A percentile compares a stretch with the other conserved stretches of the same genome.
These are phyloP conservation scores for Neonectria neomacrospora DNA, from an alignment of 2,329 filamentous ascomycete genomes.

Conservation along the genomic window DNA sequence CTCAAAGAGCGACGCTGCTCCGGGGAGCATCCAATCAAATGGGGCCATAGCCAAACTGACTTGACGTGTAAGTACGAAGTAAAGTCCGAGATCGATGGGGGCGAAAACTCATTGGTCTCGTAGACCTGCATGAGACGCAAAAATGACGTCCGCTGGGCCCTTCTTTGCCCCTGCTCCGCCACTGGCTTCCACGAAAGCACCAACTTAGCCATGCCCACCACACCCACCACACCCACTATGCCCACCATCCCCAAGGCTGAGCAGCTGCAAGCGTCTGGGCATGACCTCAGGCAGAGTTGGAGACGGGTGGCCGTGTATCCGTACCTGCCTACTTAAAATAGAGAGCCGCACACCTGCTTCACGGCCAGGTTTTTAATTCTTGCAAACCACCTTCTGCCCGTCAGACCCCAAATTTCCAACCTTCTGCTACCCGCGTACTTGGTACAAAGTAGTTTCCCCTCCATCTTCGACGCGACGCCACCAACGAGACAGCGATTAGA, in stretches of 20 bases:
- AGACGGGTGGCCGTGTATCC: neutral
- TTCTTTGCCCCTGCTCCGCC: conserved; percentile 7
- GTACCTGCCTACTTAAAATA: conserved; percentile 13
- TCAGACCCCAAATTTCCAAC: neutral
- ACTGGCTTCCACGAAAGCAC: conserved; percentile 6
- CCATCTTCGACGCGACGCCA: neutral
- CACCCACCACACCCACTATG: conserved; percentile 2
- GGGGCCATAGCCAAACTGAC: too few species aligned
- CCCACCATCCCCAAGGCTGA: conserved; percentile 21
- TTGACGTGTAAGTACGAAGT: neutral
- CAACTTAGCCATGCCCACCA: conserved; percentile 2
- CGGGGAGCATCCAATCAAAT: too few species aligned
- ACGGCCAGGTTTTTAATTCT: neutral
- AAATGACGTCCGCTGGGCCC: conserved; percentile 12
- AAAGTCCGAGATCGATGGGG: neutral
- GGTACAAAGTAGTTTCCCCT: too few species aligned
- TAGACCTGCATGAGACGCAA: conserved; percentile 14
- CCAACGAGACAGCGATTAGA: neutral
- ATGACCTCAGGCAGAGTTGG: conserved; percentile 21
- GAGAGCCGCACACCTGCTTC: conserved; percentile 6
- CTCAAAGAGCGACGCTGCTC: too few species aligned
- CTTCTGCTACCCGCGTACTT: neutral
- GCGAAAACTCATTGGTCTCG: conserved; percentile 16
- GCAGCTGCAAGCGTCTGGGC: conserved; percentile 15
- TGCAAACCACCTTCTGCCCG: neutral